Evolutionary conservation across 179 eudicot species (phyloP).

Genomic region (Spergularia azorica): DNA sequence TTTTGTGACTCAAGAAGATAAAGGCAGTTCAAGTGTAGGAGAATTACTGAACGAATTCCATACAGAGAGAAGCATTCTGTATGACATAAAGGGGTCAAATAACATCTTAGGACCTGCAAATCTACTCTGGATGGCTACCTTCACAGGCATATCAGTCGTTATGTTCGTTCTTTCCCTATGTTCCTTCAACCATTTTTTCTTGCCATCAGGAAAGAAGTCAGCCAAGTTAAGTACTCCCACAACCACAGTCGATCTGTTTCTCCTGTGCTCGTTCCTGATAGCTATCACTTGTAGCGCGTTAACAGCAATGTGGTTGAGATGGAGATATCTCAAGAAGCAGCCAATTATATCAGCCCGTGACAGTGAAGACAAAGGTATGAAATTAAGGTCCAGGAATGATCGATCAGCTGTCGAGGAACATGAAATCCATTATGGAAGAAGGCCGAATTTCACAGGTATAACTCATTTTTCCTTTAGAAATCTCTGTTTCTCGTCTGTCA

Average conservation of each 20-base stretch:
- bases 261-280: conserved; percentile 55
- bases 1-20: conserved; percentile 69
- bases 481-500: neutral
- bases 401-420: conserved; percentile 37
- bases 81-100: conserved; percentile 31
- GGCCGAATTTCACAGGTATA: conserved; percentile 67
- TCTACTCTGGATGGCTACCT: conserved; percentile 45
- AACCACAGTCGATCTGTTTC: conserved; percentile 48
- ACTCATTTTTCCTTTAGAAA: conserved; percentile 4
- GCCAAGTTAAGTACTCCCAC: conserved; percentile 46
- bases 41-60: conserved; percentile 53
- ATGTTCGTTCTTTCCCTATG: conserved; percentile 46
- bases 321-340: conserved; percentile 38
- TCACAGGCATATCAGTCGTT: conserved; percentile 42
- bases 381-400: conserved; percentile 32
- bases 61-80: conserved; percentile 28
- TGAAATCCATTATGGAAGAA: conserved; percentile 58
- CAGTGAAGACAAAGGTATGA: conserved; percentile 26
- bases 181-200: conserved; percentile 48
- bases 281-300: conserved; percentile 42
- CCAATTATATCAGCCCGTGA: conserved; percentile 10
- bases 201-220: conserved; percentile 31
- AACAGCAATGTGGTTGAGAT: conserved; percentile 38
- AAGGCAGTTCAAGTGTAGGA: conserved; percentile 35
- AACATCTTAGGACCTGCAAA: conserved; percentile 42